Evolutionary conservation across 1,139 yeast genomes (phyloP).

Genomic region (Candida smagusa): DNA sequence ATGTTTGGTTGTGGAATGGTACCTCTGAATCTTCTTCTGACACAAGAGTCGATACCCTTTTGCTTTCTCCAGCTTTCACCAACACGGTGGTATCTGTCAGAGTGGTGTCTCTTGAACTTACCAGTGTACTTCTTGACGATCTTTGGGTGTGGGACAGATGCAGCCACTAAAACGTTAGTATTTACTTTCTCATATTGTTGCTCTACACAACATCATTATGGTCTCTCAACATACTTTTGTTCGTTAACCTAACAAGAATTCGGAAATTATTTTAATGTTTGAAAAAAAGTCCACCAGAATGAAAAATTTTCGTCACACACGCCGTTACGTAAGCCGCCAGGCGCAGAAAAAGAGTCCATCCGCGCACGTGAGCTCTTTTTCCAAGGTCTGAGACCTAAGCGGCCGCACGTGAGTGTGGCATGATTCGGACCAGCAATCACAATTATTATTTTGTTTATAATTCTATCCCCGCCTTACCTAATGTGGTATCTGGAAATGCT

Average conservation of each 20-base stretch:
- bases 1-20: constrained; percentile 98
- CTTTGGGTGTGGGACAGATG: constrained; percentile 98
- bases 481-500: too few species aligned
- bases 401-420: too few species aligned
- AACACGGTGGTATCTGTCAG: constrained; percentile 99
- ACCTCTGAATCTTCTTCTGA: constrained; percentile 99
- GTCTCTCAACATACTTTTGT: constrained; percentile 16
- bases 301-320: constrained; percentile 7
- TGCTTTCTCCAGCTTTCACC: constrained; percentile 99
- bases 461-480: too few species aligned
- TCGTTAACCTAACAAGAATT: constrained; percentile 11
- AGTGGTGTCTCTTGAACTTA: constrained; percentile 99
- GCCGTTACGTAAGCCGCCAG: neutral
- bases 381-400: too few species aligned
- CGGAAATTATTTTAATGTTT: constrained; percentile 2
- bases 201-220: neutral
- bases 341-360: too few species aligned
- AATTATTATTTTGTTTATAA: too few species aligned
- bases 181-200: neutral
- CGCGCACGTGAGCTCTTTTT: too few species aligned
- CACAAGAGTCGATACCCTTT: constrained; percentile 99
- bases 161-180: constrained; percentile 62
- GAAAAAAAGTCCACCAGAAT: constrained; percentile 10
- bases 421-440: too few species aligned
- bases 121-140: constrained; percentile 99